phyloP scores from a whole-genome alignment of 2,329 filamentous ascomycete genomes.

The Lachnellula hyalina region DNA sequence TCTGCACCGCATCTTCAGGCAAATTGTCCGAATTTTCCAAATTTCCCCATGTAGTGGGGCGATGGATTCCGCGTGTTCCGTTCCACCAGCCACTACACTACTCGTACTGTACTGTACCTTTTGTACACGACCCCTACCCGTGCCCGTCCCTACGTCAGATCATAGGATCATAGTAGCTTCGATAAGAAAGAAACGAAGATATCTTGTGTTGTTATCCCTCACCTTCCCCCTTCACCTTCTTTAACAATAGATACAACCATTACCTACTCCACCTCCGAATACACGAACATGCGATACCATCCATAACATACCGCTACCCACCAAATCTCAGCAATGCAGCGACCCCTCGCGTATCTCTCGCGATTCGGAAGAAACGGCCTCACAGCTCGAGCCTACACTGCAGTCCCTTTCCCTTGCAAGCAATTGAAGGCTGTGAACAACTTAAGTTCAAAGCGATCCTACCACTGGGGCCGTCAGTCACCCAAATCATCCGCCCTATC shows the following conservation, averaged over 20 bases:
- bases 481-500: background rate
- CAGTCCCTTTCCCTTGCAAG: background rate
- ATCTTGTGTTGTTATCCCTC: no score
- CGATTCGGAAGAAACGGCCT: constrained; percentile 9
- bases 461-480: constrained; percentile 2
- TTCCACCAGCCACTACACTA: no score
- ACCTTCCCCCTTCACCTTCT: background rate
- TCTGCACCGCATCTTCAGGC: no score
- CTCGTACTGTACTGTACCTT: no score
- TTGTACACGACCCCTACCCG: no score
- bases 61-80: background rate
- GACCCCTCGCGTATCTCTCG: constrained; percentile 16
- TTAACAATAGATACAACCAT: background rate
- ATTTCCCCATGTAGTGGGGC: background rate
- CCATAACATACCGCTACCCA: constrained; percentile 18
- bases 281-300: background rate
- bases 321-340: constrained; percentile 4
- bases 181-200: no score
- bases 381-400: constrained; percentile 2
- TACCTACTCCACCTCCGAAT: background rate
- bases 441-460: constrained; percentile 1
- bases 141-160: no score
- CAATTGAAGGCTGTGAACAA: background rate
- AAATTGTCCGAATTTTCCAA: background rate
- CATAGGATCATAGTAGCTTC: no score